phyloP scores from a whole-genome alignment of 768 basidiomycete genomes.

The Calocybe gangraenosa region DNA sequence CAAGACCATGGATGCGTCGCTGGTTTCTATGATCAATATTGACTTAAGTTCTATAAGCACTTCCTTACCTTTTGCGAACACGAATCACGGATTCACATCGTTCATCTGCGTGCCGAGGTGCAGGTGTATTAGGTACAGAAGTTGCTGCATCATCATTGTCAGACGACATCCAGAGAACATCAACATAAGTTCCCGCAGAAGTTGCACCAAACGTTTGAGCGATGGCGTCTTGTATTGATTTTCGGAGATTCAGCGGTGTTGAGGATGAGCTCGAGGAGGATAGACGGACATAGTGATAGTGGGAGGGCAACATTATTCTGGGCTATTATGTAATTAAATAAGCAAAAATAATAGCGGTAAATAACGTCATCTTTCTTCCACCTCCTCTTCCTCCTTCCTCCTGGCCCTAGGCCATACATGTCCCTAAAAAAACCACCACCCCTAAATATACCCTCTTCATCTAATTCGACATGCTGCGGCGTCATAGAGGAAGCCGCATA shows the following conservation, averaged over 20 bases:
- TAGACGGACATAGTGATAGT: slow-evolving; percentile 45
- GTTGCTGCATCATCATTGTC: slow-evolving; percentile 29
- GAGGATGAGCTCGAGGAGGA: slow-evolving; percentile 6
- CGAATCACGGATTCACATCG: slow-evolving; percentile 28
- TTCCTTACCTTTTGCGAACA: not conserved
- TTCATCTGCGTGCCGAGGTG: slow-evolving; percentile 36
- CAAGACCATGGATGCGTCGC: slow-evolving; percentile 31
- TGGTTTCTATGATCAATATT: slow-evolving; percentile 6
- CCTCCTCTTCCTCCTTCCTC: too few relatives aligned
- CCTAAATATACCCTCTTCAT: not conserved
- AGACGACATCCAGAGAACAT: slow-evolving; percentile 51
- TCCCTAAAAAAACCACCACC: not conserved
- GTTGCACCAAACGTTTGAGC: slow-evolving; percentile 52
- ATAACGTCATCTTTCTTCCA: slow-evolving; percentile 8
- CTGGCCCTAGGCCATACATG: too few relatives aligned
- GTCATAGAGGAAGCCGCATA: slow-evolving; percentile 46
- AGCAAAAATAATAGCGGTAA: slow-evolving; percentile 4
- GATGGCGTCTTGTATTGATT: slow-evolving; percentile 52
- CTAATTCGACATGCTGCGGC: slow-evolving; percentile 38
- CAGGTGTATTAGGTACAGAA: too few relatives aligned
- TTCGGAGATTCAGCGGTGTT: slow-evolving; percentile 40
- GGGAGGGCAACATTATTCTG: slow-evolving; percentile 11
- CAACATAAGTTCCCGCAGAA: slow-evolving; percentile 47
- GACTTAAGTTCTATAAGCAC: not conserved
- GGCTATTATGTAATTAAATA: too few relatives aligned